Base-by-base conservation (phyloP, 2,329 filamentous ascomycete genomes). In the Colletotrichum phormii region DNA sequence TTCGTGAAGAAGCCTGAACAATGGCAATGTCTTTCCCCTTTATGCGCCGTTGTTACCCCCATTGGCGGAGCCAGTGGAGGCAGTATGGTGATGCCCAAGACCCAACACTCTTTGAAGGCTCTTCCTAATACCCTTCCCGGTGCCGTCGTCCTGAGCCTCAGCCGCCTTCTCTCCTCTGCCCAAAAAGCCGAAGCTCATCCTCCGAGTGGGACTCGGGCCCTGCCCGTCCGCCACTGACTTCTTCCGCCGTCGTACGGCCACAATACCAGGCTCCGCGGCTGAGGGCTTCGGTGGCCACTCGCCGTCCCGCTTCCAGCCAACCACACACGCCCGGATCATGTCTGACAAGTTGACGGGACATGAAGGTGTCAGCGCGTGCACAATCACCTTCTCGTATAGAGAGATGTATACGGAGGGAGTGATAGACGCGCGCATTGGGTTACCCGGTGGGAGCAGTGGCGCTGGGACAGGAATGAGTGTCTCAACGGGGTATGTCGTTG, bases 241-340 rank as follows among this genome's bases (percentile, higher is more conserved):
- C 75, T 82, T 86, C 79, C 81, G 86, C 76, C 82, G 86, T 51
- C 82, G 82, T 12, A 81, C 78, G 3, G 81, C 82, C 4, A 83
- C 78, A 12, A 76, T 81, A 73, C 78, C 82, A 74, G 86, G 80
- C 78, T 89, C 85, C 58, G 86, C 77, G 59, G 87, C 78, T 22
- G 84, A 84, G 0, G 87, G 81, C 76, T 89, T 90, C 1, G 94
- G 94, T 5, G 96, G 95, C 96, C 96, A 98, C 81, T 98, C 94
- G 18, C 95, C 95, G 77, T 97, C 94, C 53, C 94, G 89, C 82
- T 97, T 97, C 96, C 96, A 98, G 55, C 96, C 96, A 33, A 93
- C 88, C 0, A 98, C 95, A 75, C 96, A 93, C 13, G 94, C 91
- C 11, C 91, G 89, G 26, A 94, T 90, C 84, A 98, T 92, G 77